Evolutionary conservation across 306 rosid genomes (phyloP), one percentile per base, ranked within the genome.

Genomic region (Coriaria nepalensis): DNA sequence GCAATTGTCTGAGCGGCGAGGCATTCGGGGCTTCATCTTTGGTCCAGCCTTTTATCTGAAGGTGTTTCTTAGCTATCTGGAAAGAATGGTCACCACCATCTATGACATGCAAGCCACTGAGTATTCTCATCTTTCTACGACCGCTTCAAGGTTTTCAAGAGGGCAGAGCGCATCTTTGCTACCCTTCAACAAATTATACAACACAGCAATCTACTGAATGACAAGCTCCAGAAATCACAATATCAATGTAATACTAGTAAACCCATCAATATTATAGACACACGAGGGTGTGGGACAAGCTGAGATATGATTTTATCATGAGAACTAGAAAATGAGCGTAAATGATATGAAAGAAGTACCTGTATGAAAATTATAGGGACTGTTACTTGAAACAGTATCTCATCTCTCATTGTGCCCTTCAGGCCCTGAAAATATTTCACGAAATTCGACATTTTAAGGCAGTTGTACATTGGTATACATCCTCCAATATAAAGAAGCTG

Each of bases 81-180:
- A 88, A 83, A 36, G 95, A 88, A 68, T 88, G 95, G 39, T 83
- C 96, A 43, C 95, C 96, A 33, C 96, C 95, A 68, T 81, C 75
- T 37, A 88, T 55, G 53, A 88, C 77, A 64, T 81, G 77, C 68
- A 88, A 71, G 48, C 73, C 80, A 6, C 51, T 81, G 35, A 58
- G 51, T 12, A 71, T 65, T 64, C 72, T 74, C 81, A 81, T 81
- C 76, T 77, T 83, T 73, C 78, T 61, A 56, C 73, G 61, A 83
- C 71, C 44, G 75, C 65, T 64, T 81, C 95, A 56, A 83, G 78
- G 68, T 76, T 78, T 43, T 83, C 81, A 36, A 83, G 65, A 10
- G 90, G 86, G 58, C 95, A 78, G 35, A 83, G 78, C 48, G 58
- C 56, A 52, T 88, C 93, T 69, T 81, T 81, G 76, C 93, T 78